Base-by-base conservation (phyloP, 352 stramenopile genomes). In the Phytophthora agathidicida region DNA sequence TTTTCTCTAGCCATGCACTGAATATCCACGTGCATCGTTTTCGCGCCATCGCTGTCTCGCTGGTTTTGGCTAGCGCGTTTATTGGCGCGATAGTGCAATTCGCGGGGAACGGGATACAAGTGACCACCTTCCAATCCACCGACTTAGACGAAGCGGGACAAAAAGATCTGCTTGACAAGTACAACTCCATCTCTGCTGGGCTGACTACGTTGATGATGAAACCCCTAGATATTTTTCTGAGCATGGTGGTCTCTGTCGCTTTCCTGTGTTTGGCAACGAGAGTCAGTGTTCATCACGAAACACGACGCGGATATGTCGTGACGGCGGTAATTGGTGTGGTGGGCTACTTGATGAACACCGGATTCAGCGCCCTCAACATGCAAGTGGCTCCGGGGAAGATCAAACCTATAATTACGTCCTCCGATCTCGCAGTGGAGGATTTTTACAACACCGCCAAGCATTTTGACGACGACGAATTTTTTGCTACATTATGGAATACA, bases 321-420 rank as follows among this genome's bases (percentile, higher is more conserved):
- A 61, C 35, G 33, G 33, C 2, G 13, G 42, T 17, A 5, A 47
- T 61, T 42, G 53, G 53, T 3, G 24, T 55, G 13, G 24, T 55
- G 10, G 42, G 42, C 1, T 61, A 55, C 13, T 13, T 61, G 32
- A 61, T 61, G 41, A 61, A 61, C 19, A 61, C 52, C 1, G 52
- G 52, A 3, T 61, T 61, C 27, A 61, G 35, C 9, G 45, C 41
- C 2, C 31, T 61, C 14, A 61, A 61, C 14, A 38, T 61, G 41
- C 52, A 61, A 38, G 42, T 54, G 17, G 7, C 19, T 32, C 27
- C 33, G 8, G 53, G 53, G 14, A 23, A 39, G 7, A 38, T 47
- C 20, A 4, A 19, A n/a, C 41, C 52, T 2, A 16, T 16, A 7
- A 54, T 61, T 16, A 32, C 20, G 3, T n/a, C 33, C 1, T 33